phyloP scores from a whole-genome alignment of 2,329 filamentous ascomycete species.

The Colletotrichum cereale region DNA sequence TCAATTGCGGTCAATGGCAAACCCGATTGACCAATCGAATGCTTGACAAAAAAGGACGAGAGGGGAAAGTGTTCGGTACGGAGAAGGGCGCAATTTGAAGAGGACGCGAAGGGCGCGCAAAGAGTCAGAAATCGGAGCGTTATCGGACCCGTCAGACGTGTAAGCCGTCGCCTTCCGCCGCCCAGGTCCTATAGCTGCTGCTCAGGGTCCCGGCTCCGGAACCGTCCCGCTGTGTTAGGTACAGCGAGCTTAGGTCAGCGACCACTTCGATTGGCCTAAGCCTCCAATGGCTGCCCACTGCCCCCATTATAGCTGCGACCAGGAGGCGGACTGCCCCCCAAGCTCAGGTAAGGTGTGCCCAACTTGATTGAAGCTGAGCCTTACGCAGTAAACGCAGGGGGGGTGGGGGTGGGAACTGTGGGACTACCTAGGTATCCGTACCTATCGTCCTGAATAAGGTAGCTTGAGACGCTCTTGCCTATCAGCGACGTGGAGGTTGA shows the following conservation, averaged over 20 bases:
- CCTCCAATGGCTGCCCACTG: not conserved
- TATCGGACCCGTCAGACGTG: conserved; percentile 45
- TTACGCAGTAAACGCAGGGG: conserved; percentile 36
- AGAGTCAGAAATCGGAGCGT: conserved; percentile 44
- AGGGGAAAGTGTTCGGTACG: not conserved
- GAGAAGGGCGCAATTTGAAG: conserved; percentile 28
- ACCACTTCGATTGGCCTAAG: conserved; percentile 6
- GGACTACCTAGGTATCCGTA: conserved; percentile 30
- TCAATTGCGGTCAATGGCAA: conserved; percentile 10
- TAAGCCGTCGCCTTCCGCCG: conserved; percentile 41
- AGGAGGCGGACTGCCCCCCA: conserved; percentile 11
- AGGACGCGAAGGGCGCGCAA: conserved; percentile 29
- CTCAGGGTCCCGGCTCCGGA: conserved; percentile 40
- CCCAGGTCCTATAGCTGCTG: conserved; percentile 10
- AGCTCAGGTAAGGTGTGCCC: conserved; percentile 21
- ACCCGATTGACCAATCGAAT: conserved; percentile 34
- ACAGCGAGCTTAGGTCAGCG: conserved; percentile 35
- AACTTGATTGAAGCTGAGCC: conserved; percentile 22
- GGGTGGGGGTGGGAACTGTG: conserved; percentile 16
- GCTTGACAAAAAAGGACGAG: conserved; percentile 24
- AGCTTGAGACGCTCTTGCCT: conserved; percentile 35
- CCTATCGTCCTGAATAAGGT: not conserved
- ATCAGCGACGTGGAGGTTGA: conserved; percentile 37
- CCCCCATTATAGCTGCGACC: conserved; percentile 17
- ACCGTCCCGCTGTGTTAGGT: conserved; percentile 19